A percentile compares a stretch with the other conserved stretches of the same genome.
Conservation (phyloP, 73 alveolate genomes). For the Paramecium caudatum region DNA sequence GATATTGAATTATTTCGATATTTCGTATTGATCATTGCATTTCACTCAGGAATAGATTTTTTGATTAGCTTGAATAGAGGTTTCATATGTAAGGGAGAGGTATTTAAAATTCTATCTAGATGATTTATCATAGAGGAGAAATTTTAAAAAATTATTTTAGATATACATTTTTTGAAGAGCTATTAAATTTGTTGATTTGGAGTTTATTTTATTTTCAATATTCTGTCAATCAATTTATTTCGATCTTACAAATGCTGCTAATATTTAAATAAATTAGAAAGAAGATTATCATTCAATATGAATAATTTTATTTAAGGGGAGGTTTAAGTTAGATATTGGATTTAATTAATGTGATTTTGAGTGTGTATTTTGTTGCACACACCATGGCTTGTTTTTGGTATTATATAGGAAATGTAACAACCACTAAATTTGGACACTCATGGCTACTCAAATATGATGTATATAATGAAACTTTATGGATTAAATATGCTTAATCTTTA, state of each 20-base stretch:
- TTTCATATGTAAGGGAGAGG: slow-evolving; percentile 12
- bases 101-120: not conserved
- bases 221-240: not conserved
- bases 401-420: not conserved
- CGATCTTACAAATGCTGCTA: not conserved
- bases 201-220: not conserved
- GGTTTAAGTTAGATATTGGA: slow-evolving; percentile 30
- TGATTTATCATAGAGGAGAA: not conserved
- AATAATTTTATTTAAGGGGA: slow-evolving; percentile 38
- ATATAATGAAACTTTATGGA: slow-evolving; percentile 17
- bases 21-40: not conserved
- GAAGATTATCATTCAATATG: slow-evolving; percentile 9
- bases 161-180: not conserved
- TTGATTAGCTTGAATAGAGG: not conserved
- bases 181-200: slow-evolving; percentile 3
- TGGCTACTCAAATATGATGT: slow-evolving; percentile 8
- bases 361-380: slow-evolving; percentile 59
- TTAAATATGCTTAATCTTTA: slow-evolving; percentile 62
- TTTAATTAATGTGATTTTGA: not conserved
- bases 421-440: not conserved
- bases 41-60: not conserved
- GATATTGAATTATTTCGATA: not conserved
- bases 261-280: slow-evolving; percentile 11
- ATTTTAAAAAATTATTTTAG: not conserved
- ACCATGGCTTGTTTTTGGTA: slow-evolving; percentile 63